phyloP scores from a whole-genome alignment of 139 green algal genomes.

The Pycnococcus provasolii region DNA sequence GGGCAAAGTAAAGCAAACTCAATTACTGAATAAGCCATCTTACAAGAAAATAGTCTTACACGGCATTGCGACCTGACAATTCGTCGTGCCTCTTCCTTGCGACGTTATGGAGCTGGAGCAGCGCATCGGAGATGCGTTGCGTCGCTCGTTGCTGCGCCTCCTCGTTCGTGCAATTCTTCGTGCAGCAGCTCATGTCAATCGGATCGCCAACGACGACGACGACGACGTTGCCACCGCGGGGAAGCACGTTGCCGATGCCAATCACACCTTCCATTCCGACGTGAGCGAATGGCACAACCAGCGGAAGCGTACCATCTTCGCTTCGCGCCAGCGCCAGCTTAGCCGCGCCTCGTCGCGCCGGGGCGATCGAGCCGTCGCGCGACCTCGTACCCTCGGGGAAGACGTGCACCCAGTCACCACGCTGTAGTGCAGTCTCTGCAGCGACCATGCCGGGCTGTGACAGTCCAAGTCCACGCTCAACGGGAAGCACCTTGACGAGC shows the following conservation, averaged over 20 bases:
- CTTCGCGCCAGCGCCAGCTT: conserved; percentile 36
- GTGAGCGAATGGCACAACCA: conserved; percentile 80
- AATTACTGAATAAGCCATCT: no score
- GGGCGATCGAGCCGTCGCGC: conserved; percentile 45
- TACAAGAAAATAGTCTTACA: no score
- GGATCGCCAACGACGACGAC: no score
- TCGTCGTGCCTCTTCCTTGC: no score
- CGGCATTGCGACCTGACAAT: no score
- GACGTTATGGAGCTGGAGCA: no score
- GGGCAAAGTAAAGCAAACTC: no score
- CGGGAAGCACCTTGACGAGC: conserved; percentile 56
- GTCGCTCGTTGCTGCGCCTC: no score
- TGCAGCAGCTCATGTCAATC: no score
- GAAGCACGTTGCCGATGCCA: conserved; percentile 50
- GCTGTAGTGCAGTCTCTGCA: conserved; percentile 43
- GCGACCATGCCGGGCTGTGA: conserved; percentile 61
- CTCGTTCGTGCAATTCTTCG: no score
- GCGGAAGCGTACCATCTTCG: conserved; percentile 27
- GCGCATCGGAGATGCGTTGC: no score
- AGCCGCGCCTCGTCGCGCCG: conserved; percentile 59
- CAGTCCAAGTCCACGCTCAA: conserved; percentile 69
- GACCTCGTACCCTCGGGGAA: conserved; percentile 81
- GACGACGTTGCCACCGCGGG: conserved; percentile 35
- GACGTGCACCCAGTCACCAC: conserved; percentile 84
- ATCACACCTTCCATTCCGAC: conserved; percentile 68